Base-by-base conservation (phyloP, 768 basidiomycete genomes). In the Lepiota brunneoincarnata region DNA sequence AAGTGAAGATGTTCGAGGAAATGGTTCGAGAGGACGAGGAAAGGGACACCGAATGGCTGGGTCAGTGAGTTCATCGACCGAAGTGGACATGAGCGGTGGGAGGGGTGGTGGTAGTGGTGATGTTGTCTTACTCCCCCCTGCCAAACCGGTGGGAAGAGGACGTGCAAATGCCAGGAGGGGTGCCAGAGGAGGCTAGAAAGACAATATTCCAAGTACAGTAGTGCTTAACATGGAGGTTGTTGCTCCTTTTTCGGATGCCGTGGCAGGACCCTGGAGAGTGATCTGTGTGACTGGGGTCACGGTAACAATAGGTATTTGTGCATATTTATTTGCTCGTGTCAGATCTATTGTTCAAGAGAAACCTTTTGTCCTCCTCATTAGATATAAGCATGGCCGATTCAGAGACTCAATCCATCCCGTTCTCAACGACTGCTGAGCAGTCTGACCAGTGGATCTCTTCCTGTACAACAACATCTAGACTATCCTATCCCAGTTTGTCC, bases 301-400 rank as follows among this genome's bases (percentile, higher is more conserved):
- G 3, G 3, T 4, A 34, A 56, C 56, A 57, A 57, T 52, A 54
- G 17, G 31, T 57, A 39, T 51, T 60, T 54, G 51, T 18, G 7
- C 34, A 2, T 41, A 12, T 57, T 60, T 60, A 42, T 54, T 37
- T n/a, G n/a, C n/a, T n/a, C 46, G 38, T 12, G 18, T 35, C 23
- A 17, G 12, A 14, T 24, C 35, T 44, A 45, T 56, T 45, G 54
- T 45, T 4, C 20, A 28, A 15, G 12, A 37, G 28, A 17, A 17
- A 23, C 35, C 58, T 57, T 59, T 56, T 59, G 47, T 55, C 51
- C 49, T 28, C 23, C 46, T 17, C 23, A 21, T 43, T 23, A 23
- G 46, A 58, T 65, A 66, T 64, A 68, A 66, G 54, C 58, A 49
- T 56, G 55, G 48, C 43, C 11, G 43, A 7, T 7, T 31, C 6